A percentile compares a stretch with the other conserved stretches of the same genome.
Conservation (phyloP, 805 yeast species). For the Pichia exigua region DNA sequence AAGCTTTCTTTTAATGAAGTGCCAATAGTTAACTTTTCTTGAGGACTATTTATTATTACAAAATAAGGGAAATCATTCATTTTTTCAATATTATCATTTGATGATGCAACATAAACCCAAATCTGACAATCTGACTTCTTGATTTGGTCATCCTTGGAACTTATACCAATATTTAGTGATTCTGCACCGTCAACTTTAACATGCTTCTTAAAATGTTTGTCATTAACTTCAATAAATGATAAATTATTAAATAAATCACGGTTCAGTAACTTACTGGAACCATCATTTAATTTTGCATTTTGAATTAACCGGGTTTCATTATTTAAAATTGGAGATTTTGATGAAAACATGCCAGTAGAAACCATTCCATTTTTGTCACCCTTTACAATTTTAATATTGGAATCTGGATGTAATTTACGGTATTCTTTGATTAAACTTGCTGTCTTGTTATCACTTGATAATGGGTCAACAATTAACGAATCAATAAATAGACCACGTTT, state of each 20-base stretch:
- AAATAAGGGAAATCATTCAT: slow-evolving; percentile 23
- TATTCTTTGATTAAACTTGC: slow-evolving; percentile 11
- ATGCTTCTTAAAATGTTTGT: slow-evolving; percentile 5
- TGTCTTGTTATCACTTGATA: slow-evolving; percentile 20
- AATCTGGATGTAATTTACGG: slow-evolving; percentile 5
- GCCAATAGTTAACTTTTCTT: background rate
- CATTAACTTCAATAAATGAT: slow-evolving; percentile 25
- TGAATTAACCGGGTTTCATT: slow-evolving; percentile 24
- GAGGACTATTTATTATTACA: slow-evolving; percentile 15
- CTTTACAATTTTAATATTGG: slow-evolving; percentile 13
- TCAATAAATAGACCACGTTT: slow-evolving; percentile 20
- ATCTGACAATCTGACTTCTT: slow-evolving; percentile 21
- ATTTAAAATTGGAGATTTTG: slow-evolving; percentile 26
- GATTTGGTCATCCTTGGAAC: background rate
- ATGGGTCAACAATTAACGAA: slow-evolving; percentile 25
- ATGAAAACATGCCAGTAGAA: slow-evolving; percentile 12
- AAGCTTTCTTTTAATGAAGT: slow-evolving; percentile 1
- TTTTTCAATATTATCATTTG: slow-evolving; percentile 16
- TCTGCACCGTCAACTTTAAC: slow-evolving; percentile 13
- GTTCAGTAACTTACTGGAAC: slow-evolving; percentile 12
- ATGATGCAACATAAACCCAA: slow-evolving; percentile 23
- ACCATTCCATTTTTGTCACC: slow-evolving; percentile 8
- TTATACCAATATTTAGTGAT: slow-evolving; percentile 6
- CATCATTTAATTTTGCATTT: slow-evolving; percentile 21
- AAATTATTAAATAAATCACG: slow-evolving; percentile 24